These are phyloP conservation scores for Hemisphaericaspora lyxosophila DNA, from an alignment of 1,139 yeast genomes.

Conservation along the genomic window DNA sequence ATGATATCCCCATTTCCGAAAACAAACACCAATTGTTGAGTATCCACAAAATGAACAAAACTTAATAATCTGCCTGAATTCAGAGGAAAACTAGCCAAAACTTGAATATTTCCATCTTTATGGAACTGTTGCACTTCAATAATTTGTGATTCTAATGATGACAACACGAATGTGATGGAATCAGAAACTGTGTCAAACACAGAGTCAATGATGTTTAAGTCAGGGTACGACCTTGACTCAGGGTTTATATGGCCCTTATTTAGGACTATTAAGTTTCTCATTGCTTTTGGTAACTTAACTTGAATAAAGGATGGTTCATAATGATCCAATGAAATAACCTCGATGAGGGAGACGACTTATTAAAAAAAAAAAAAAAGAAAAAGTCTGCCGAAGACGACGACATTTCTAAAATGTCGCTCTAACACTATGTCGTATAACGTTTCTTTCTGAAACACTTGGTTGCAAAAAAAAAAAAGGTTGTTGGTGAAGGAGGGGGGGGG, in stretches of 20 bases:
- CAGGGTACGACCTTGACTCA: slow-evolving; percentile 57
- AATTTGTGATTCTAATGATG: slow-evolving; percentile 57
- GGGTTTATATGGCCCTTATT: slow-evolving; percentile 57
- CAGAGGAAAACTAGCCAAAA: slow-evolving; percentile 58
- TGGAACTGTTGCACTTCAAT: slow-evolving; percentile 53
- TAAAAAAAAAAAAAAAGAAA: neutral
- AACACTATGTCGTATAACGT: no score
- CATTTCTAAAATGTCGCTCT: no score
- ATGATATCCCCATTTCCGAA: slow-evolving; percentile 70
- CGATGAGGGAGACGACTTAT: slow-evolving; percentile 4
- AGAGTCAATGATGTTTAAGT: slow-evolving; percentile 55
- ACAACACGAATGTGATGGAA: slow-evolving; percentile 65
- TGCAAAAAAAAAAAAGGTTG: no score
- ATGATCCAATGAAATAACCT: no score
- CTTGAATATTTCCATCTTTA: slow-evolving; percentile 54
- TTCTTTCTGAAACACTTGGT: no score
- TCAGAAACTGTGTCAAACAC: slow-evolving; percentile 78
- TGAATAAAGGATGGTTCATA: no score
- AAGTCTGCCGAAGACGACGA: no score
- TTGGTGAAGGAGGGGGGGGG: no score
- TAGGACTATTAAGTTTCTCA: slow-evolving; percentile 60
- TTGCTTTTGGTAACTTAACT: no score
- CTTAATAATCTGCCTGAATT: slow-evolving; percentile 33
- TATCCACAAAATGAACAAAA: slow-evolving; percentile 66
- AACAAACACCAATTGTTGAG: slow-evolving; percentile 59